Base-by-base conservation (phyloP, 208 protist species). In the Crithidia sp. region DNA sequence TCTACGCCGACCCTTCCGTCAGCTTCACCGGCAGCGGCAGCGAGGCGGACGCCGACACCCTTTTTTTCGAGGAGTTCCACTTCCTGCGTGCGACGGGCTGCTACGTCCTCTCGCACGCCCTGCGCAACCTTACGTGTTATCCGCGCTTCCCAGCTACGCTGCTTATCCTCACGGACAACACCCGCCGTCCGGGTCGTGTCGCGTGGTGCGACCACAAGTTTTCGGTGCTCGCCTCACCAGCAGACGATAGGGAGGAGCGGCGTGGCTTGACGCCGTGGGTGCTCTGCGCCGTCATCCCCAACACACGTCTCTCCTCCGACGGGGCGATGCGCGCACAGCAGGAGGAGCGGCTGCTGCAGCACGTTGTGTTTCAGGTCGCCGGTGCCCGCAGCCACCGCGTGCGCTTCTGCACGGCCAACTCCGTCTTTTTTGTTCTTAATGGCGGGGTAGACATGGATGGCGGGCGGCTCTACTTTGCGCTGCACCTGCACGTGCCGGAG, bases 391-490 rank as follows among this genome's bases (percentile, higher is more conserved):
- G 49, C 54, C 10, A 39, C 7, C 81, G 85, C 39, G 43, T 84
- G 60, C 45, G 69, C 55, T 93, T 92, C 66, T 76, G 74, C 36
- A 70, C 76, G 36, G 10, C 63, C 7, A 76, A 85, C 52, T 82
- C 83, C 37, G 60, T 87, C 45, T 90, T 91, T 60, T 93, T 83
- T 56, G 80, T 85, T 0, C 61, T 91, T 5, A 84, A 87, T 59
- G 85, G 86, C 50, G 87, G 84, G 28, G 50, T 60, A n/a, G 57
- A 83, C 19, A 82, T 92, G 82, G 87, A 92, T 56, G 82, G 77
- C 5, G 88, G 85, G n/a, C 81, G 87, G 9, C 37, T 92, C 19
- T 92, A 93, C 82, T 96, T 93, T 81, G 82, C 73, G 45, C 67
- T 95, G 17, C 77, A 89, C 41, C 67, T 92, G 14, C 76, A 86